Conservation (phyloP, 257 asterid species). For the Vinca minor region DNA sequence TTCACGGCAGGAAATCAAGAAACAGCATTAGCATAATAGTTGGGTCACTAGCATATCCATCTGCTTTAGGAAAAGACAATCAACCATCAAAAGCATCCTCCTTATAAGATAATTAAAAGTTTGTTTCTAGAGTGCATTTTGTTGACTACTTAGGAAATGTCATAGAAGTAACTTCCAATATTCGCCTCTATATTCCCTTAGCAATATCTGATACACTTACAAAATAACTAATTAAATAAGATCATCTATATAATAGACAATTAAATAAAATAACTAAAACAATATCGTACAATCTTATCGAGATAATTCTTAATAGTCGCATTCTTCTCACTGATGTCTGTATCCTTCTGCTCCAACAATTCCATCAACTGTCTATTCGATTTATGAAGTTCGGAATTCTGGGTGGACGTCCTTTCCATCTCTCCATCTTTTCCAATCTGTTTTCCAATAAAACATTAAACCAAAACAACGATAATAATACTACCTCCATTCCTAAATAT, state of each 20-base stretch:
- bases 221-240: background rate
- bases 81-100: background rate
- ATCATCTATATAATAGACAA: background rate
- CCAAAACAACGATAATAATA: background rate
- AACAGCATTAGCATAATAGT: background rate
- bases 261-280: background rate
- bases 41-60: background rate
- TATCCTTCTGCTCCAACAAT: slow-evolving; percentile 66
- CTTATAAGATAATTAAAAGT: background rate
- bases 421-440: slow-evolving; percentile 77
- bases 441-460: background rate
- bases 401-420: slow-evolving; percentile 61
- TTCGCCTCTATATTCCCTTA: background rate
- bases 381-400: slow-evolving; percentile 58
- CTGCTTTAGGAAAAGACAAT: background rate
- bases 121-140: background rate
- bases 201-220: background rate
- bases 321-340: slow-evolving; percentile 73
- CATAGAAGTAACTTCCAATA: too few relatives aligned
- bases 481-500: too few relatives aligned
- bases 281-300: slow-evolving; percentile 72
- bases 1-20: slow-evolving; percentile 17
- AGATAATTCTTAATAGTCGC: slow-evolving; percentile 67
- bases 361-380: slow-evolving; percentile 89
- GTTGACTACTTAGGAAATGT: too few relatives aligned